phyloP scores from a whole-genome alignment of 164 flowering plant species.

The Warburgia ugandensis region DNA sequence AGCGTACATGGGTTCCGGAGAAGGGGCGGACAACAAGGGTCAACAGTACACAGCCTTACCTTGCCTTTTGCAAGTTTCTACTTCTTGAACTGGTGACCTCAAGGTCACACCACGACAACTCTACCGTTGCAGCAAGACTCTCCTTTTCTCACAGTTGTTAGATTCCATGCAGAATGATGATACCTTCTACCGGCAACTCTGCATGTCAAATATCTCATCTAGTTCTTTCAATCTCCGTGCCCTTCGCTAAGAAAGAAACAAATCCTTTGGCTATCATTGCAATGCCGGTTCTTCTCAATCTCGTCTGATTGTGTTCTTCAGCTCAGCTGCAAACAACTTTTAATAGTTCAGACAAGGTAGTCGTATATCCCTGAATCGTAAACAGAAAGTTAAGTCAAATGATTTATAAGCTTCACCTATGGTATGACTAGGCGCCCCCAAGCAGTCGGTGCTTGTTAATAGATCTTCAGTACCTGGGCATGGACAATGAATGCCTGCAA shows the following conservation, averaged over 20 bases:
- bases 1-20: too few species aligned
- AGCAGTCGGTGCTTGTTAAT: constrained; percentile 66
- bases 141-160: too few species aligned
- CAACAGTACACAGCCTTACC: too few species aligned
- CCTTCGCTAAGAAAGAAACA: constrained; percentile 80
- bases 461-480: constrained; percentile 78
- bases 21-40: too few species aligned
- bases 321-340: constrained; percentile 43
- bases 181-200: constrained; percentile 28
- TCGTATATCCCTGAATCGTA: not conserved
- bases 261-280: constrained; percentile 62
- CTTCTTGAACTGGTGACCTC: too few species aligned
- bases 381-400: not conserved
- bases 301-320: constrained; percentile 63
- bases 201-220: constrained; percentile 89
- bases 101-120: too few species aligned
- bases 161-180: too few species aligned
- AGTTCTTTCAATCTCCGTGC: constrained; percentile 55
- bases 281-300: constrained; percentile 62
- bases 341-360: not conserved
- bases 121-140: too few species aligned
- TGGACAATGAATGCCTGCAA: constrained; percentile 74
- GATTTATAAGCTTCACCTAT: constrained; percentile 39
- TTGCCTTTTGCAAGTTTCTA: too few species aligned
- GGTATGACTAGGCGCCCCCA: constrained; percentile 57